phyloP scores from a whole-genome alignment of 1,284 basidiomycete species.

The Xanthoconium separans region DNA sequence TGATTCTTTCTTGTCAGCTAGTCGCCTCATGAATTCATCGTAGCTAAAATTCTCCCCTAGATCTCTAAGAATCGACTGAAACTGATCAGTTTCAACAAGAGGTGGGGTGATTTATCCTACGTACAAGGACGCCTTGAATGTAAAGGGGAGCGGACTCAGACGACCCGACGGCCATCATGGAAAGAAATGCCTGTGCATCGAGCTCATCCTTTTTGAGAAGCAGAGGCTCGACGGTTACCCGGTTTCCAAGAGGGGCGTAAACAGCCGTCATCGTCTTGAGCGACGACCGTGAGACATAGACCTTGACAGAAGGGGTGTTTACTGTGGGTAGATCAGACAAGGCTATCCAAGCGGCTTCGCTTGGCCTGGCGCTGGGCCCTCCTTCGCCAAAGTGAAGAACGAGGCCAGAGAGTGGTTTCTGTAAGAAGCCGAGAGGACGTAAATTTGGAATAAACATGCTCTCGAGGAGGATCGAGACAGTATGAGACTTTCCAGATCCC shows the following conservation, averaged over 20 bases:
- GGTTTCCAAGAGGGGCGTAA: conserved; percentile 50
- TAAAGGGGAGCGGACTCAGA: conserved; percentile 63
- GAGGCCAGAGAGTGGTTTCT: conserved; percentile 57
- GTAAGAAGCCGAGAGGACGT: conserved; percentile 46
- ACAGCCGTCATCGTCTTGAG: conserved; percentile 57
- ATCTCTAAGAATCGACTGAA: conserved; percentile 42
- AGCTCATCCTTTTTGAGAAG: conserved; percentile 60
- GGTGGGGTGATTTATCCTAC: conserved; percentile 16
- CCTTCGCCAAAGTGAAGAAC: conserved; percentile 72
- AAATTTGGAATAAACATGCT: conserved; percentile 59
- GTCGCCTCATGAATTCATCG: conserved; percentile 43
- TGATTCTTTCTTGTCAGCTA: conserved; percentile 46
- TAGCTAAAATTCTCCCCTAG: conserved; percentile 49
- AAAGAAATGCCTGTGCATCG: conserved; percentile 62
- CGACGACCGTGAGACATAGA: conserved; percentile 65
- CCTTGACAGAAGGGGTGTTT: conserved; percentile 47
- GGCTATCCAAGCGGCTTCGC: conserved; percentile 65
- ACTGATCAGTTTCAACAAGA: conserved; percentile 14
- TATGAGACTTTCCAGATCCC: conserved; percentile 72
- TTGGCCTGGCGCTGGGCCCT: conserved; percentile 52
- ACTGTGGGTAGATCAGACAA: conserved; percentile 38
- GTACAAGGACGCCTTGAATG: conserved; percentile 60
- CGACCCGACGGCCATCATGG: conserved; percentile 65
- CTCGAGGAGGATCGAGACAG: conserved; percentile 62
- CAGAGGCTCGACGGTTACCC: conserved; percentile 54